A percentile compares a stretch with the other conserved stretches of the same genome.
Evolutionary conservation across 164 flowering plant species (phyloP).

Genomic region (Umbilicus rupestris): DNA sequence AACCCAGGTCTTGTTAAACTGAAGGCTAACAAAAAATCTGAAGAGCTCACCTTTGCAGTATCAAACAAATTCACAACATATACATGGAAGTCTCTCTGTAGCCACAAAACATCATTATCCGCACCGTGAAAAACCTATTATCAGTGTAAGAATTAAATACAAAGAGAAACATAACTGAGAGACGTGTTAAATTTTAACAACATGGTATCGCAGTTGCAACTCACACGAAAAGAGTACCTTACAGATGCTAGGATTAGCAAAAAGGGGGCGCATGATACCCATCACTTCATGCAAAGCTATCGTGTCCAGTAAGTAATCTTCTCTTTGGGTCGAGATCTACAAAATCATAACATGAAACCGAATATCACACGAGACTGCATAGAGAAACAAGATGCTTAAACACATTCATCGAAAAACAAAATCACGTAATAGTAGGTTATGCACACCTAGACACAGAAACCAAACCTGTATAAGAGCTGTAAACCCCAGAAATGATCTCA

Average conservation of each 20-base stretch:
- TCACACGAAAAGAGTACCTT: constrained; percentile 38
- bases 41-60: constrained; percentile 69
- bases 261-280: constrained; percentile 62
- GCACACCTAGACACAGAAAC: neutral
- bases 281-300: constrained; percentile 77
- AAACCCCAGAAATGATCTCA: constrained; percentile 79
- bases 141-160: constrained; percentile 3
- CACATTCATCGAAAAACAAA: neutral
- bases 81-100: constrained; percentile 89
- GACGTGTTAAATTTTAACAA: neutral
- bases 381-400: neutral
- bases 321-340: constrained; percentile 66
- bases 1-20: too few species aligned
- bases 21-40: neutral
- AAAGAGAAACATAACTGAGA: neutral
- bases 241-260: constrained; percentile 64
- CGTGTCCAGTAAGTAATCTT: constrained; percentile 80
- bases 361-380: neutral
- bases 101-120: constrained; percentile 92
- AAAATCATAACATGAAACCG: neutral
- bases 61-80: constrained; percentile 93
- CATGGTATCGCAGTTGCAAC: neutral
- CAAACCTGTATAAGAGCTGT: constrained; percentile 79
- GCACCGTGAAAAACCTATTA: constrained; percentile 92
- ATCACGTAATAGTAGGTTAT: too few species aligned